phyloP scores from a whole-genome alignment of 225 moss, liverwort and hornwort species.

The Polytrichum commune region DNA sequence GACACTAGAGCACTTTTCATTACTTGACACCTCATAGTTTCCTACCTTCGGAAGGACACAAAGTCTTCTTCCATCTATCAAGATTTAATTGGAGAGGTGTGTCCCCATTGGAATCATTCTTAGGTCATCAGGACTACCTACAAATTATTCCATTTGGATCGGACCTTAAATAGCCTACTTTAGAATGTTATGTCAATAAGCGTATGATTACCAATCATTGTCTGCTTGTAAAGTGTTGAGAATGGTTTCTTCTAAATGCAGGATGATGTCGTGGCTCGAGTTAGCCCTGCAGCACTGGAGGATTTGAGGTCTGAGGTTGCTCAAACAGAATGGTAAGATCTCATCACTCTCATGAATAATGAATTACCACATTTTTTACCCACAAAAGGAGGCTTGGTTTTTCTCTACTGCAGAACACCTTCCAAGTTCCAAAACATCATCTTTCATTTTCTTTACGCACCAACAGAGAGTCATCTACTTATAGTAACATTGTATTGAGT shows the following conservation, averaged over 20 bases:
- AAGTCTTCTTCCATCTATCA: no score
- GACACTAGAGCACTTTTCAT: no score
- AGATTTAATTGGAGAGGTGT: no score
- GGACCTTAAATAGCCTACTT: no score
- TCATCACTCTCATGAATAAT: background rate
- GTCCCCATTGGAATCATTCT: no score
- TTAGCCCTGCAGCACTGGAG: constrained; percentile 83
- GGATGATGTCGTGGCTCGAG: constrained; percentile 87
- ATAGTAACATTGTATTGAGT: no score
- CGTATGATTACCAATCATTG: background rate
- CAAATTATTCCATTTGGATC: background rate
- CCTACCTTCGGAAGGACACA: no score
- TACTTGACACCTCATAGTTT: no score
- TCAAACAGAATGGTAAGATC: constrained; percentile 72
- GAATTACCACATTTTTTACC: background rate
- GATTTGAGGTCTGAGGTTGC: constrained; percentile 76
- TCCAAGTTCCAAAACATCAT: background rate
- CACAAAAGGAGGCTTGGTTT: background rate
- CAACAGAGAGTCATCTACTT: no score
- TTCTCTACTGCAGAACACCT: background rate
- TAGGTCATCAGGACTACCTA: no score
- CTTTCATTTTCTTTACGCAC: background rate
- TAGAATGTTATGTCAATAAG: background rate
- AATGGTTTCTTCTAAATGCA: constrained; percentile 10
- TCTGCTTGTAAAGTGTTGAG: background rate